phyloP scores from a whole-genome alignment of 495 filamentous ascomycete species.

The Talaromyces trachyspermus region DNA sequence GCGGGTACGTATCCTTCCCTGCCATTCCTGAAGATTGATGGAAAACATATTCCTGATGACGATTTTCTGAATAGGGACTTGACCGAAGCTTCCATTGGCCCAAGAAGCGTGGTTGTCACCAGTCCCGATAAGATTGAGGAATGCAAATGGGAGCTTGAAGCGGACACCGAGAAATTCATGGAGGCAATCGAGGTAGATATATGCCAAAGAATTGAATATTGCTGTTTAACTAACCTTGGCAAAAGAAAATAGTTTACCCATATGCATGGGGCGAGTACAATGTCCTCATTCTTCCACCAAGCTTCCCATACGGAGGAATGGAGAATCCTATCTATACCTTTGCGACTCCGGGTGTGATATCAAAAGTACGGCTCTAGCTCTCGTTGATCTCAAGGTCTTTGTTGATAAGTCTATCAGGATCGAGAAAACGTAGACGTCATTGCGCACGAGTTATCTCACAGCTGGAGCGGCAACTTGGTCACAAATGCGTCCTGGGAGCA shows the following conservation, averaged over 20 bases:
- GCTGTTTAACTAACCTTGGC: background rate
- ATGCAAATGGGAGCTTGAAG: conserved; percentile 84
- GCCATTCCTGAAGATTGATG: background rate
- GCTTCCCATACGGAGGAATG: conserved; percentile 88
- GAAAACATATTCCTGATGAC: background rate
- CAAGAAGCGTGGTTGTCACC: conserved; percentile 73
- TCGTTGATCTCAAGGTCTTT: conserved; percentile 3
- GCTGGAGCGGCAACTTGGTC: conserved; percentile 91
- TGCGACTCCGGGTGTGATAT: conserved; percentile 86
- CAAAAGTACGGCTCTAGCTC: conserved; percentile 43
- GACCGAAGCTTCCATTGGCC: conserved; percentile 73
- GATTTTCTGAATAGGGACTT: conserved; percentile 54
- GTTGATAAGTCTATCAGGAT: conserved; percentile 37
- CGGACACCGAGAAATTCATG: conserved; percentile 85
- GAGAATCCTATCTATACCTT: conserved; percentile 94
- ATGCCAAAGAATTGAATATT: background rate
- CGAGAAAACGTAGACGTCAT: conserved; percentile 94
- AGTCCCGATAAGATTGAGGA: conserved; percentile 77
- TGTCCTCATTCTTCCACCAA: conserved; percentile 80
- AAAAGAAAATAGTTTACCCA: conserved; percentile 65
- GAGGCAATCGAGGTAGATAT: conserved; percentile 62
- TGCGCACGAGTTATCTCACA: conserved; percentile 87
- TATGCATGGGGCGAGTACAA: conserved; percentile 96
- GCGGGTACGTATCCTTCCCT: conserved; percentile 42
- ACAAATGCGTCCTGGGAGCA: conserved; percentile 91